These are phyloP conservation scores for Penicillium ucsense DNA, from an alignment of 495 filamentous ascomycete species.

Conservation along the genomic window DNA sequence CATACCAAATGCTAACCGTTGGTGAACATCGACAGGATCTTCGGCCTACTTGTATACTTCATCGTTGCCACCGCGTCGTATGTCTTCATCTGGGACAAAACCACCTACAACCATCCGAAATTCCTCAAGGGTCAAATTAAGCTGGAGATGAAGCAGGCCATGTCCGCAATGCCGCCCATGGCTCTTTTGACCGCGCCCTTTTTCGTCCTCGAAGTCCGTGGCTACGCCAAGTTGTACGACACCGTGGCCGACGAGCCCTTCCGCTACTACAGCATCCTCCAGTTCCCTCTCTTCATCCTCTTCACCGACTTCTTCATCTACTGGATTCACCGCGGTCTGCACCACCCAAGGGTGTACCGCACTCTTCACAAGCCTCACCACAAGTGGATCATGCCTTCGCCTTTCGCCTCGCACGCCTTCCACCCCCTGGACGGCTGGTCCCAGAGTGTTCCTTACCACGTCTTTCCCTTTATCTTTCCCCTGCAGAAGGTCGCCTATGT, in stretches of 20 bases:
- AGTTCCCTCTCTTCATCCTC: conserved; percentile 84
- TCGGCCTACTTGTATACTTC: conserved; percentile 78
- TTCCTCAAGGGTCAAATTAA: conserved; percentile 90
- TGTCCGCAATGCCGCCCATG: conserved; percentile 69
- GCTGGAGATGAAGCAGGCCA: conserved; percentile 76
- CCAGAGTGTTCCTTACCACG: conserved; percentile 88
- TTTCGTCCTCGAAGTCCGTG: conserved; percentile 75
- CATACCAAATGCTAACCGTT: too few relatives aligned
- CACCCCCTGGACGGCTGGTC: conserved; percentile 89
- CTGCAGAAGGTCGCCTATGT: conserved; percentile 87
- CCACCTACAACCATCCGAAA: conserved; percentile 81
- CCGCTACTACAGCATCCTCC: conserved; percentile 65
- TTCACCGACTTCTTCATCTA: conserved; percentile 96
- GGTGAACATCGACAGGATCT: conserved; percentile 47
- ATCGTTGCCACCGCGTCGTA: conserved; percentile 76
- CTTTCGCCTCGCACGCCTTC: conserved; percentile 87
- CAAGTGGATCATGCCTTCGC: conserved; percentile 99
- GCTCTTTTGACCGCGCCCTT: conserved; percentile 72
- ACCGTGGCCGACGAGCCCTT: conserved; percentile 60
- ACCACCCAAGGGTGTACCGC: conserved; percentile 79
- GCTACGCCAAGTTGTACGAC: conserved; percentile 84
- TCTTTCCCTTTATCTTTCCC: conserved; percentile 90
- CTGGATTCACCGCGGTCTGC: conserved; percentile 85
- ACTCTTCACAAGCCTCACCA: conserved; percentile 92
- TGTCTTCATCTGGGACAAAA: conserved; percentile 88